phyloP scores from a whole-genome alignment of 1,139 yeast genomes.

The Chernovozyma aurita region DNA sequence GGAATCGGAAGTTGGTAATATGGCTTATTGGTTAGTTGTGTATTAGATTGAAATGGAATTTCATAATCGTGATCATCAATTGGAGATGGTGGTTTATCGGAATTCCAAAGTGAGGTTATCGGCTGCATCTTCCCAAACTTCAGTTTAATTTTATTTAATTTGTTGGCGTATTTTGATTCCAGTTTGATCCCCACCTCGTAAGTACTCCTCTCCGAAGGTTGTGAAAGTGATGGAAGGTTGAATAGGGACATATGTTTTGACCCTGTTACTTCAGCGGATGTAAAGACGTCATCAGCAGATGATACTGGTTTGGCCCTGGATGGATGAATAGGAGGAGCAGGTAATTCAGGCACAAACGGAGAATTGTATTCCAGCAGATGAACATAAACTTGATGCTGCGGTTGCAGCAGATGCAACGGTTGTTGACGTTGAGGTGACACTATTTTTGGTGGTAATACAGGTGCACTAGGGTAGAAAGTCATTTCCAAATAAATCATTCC shows the following conservation, averaged over 20 bases:
- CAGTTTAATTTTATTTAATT: constrained; percentile 28
- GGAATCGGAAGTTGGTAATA: constrained; percentile 4
- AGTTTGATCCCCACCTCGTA: constrained; percentile 3
- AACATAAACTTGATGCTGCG: constrained; percentile 1
- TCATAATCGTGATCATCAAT: neutral
- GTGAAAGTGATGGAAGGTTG: neutral
- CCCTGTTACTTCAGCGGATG: constrained; percentile 6
- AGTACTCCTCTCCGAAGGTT: constrained; percentile 3
- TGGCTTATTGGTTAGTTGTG: neutral
- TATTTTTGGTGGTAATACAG: constrained; percentile 42
- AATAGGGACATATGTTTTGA: neutral
- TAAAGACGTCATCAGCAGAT: constrained; percentile 26
- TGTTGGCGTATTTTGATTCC: constrained; percentile 8
- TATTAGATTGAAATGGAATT: neutral
- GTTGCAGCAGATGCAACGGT: constrained; percentile 6
- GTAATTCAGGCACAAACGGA: constrained; percentile 4
- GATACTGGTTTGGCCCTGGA: constrained; percentile 9
- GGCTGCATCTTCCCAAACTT: constrained; percentile 37
- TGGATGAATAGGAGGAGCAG: constrained; percentile 13
- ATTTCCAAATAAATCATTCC: constrained; percentile 88
- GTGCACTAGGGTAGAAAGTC: constrained; percentile 78
- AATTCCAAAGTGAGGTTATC: constrained; percentile 21
- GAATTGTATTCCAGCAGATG: constrained; percentile 5
- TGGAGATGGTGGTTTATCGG: constrained; percentile 1
- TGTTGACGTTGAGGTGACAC: neutral